These are phyloP conservation scores for Russula sp. DNA, from an alignment of 768 basidiomycete species.

Conservation along the genomic window DNA sequence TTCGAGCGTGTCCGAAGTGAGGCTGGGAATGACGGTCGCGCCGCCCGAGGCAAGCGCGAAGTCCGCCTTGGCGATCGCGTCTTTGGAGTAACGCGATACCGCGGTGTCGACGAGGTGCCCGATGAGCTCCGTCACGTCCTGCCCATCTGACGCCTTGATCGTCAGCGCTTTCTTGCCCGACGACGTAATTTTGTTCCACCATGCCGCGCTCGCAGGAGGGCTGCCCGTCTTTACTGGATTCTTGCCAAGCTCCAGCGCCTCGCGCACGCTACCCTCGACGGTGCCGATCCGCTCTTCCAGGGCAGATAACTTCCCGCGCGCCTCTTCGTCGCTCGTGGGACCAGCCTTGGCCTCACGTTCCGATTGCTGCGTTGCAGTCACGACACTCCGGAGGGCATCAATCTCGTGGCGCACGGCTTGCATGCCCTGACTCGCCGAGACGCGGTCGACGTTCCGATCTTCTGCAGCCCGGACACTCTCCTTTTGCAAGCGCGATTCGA, in stretches of 20 bases:
- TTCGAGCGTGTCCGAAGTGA: conserved; percentile 78
- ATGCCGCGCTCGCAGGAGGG: conserved; percentile 39
- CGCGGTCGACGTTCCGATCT: conserved; percentile 43
- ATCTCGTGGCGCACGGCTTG: conserved; percentile 22
- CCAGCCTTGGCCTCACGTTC: conserved; percentile 14
- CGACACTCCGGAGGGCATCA: conserved; percentile 17
- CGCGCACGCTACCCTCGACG: conserved; percentile 61
- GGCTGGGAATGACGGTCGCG: conserved; percentile 69
- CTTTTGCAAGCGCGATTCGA: conserved; percentile 51
- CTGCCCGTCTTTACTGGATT: conserved; percentile 35
- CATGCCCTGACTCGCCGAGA: conserved; percentile 29
- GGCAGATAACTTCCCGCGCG: conserved; percentile 44
- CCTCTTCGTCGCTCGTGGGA: conserved; percentile 46
- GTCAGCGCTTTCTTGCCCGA: conserved; percentile 38
- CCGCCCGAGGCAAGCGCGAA: conserved; percentile 83
- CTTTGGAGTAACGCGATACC: conserved; percentile 64
- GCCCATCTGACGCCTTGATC: conserved; percentile 71
- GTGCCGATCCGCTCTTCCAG: conserved; percentile 59
- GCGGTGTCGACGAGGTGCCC: conserved; percentile 71
- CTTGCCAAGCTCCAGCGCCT: conserved; percentile 65
- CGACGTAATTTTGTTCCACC: conserved; percentile 62
- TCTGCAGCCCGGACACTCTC: conserved; percentile 45
- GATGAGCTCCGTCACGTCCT: conserved; percentile 66
- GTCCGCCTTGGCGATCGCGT: conserved; percentile 75
- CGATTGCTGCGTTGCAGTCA: conserved; percentile 32